Conservation (phyloP, 768 basidiomycete genomes). For the Calvatia gigantea region DNA sequence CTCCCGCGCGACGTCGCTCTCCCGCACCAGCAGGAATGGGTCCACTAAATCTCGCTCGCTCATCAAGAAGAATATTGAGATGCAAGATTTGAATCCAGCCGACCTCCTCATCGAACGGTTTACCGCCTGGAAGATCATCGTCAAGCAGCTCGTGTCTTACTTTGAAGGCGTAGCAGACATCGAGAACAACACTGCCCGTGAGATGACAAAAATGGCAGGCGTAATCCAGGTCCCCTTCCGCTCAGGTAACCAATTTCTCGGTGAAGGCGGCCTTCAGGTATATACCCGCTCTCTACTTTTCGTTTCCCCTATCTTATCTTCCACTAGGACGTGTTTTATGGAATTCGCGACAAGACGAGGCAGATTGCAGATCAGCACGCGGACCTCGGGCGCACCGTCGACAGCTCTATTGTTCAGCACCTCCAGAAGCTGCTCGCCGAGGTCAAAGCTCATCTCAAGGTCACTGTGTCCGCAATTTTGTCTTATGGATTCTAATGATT, state of each 20-base stretch:
- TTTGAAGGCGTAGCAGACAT: conserved; percentile 82
- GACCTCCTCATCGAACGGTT: conserved; percentile 97
- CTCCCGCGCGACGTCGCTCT: conserved; percentile 72
- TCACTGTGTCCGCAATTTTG: conserved; percentile 22
- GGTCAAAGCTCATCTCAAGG: conserved; percentile 98
- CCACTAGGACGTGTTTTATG: conserved; percentile 83
- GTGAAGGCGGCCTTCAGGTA: conserved; percentile 93
- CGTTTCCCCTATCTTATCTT: neutral
- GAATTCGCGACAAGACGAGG: conserved; percentile 90
- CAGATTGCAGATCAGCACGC: conserved; percentile 94
- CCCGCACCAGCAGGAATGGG: conserved; percentile 54
- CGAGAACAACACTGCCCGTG: conserved; percentile 90
- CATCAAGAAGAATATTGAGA: conserved; percentile 91
- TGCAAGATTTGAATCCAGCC: conserved; percentile 86
- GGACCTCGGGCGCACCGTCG: conserved; percentile 92
- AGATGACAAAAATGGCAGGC: conserved; percentile 88
- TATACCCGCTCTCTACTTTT: conserved; percentile 15
- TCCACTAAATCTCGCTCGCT: conserved; percentile 82
- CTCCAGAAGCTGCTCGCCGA: conserved; percentile 92
- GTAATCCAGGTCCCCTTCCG: conserved; percentile 98
- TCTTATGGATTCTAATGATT: neutral
- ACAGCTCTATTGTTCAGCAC: conserved; percentile 96
- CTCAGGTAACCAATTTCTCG: conserved; percentile 94
- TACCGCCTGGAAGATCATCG: conserved; percentile 92
- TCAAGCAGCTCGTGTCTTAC: conserved; percentile 92